Conservation (phyloP, 2,329 filamentous ascomycete genomes). For the Xylariaceae sp. region DNA sequence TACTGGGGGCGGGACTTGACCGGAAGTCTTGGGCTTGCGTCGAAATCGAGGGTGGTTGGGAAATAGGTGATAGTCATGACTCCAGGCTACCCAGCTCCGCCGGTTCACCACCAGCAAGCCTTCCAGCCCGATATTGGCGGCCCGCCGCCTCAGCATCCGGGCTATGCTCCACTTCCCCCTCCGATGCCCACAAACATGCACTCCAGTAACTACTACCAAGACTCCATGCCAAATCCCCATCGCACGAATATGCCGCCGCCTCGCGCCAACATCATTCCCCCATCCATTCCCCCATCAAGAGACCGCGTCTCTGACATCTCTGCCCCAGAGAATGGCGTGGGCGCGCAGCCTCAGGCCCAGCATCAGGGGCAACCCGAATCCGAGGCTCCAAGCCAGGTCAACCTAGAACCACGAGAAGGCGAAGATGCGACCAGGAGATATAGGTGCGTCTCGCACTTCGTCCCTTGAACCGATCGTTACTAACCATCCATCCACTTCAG, state of each 20-base stretch:
- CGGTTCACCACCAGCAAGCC: conserved; percentile 27
- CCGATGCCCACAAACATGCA: conserved; percentile 29
- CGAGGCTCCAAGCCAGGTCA: conserved; percentile 18
- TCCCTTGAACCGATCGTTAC: conserved; percentile 2
- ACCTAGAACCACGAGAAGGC: conserved; percentile 25
- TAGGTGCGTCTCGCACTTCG: conserved; percentile 19
- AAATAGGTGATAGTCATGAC: conserved; percentile 25
- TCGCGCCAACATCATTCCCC: conserved; percentile 28
- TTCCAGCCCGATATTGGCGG: conserved; percentile 27
- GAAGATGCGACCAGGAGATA: conserved; percentile 28
- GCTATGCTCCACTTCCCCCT: conserved; percentile 28
- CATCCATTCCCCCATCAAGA: conserved; percentile 23
- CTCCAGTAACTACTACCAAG: conserved; percentile 27
- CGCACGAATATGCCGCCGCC: conserved; percentile 30
- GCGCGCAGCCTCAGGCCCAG: conserved; percentile 17
- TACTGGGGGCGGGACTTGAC: no score
- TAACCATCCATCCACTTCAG: conserved; percentile 36
- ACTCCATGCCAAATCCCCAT: conserved; percentile 28
- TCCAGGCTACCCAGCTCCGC: conserved; percentile 30
- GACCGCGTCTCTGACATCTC: conserved; percentile 24
- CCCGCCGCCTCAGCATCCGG: conserved; percentile 26
- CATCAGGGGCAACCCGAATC: conserved; percentile 22
- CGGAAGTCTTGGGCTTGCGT: no score
- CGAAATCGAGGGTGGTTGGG: no score
- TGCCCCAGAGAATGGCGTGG: conserved; percentile 25